Evolutionary conservation across 1,139 yeast genomes (phyloP), one percentile per base, ranked within the genome.

Genomic region (Yamadazyma atlantica): DNA sequence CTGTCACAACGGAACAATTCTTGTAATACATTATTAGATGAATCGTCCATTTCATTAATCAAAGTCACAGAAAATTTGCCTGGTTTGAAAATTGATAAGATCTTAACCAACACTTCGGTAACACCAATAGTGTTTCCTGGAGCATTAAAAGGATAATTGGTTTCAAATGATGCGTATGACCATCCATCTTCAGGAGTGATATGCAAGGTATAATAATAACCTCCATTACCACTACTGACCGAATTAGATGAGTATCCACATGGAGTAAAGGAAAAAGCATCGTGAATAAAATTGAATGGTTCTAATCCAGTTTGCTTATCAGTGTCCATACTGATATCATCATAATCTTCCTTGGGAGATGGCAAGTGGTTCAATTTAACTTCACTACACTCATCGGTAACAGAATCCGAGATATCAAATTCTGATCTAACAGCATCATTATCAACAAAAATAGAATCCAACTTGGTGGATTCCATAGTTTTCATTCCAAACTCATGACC

Each of bases 151-250:
- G 83, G 80, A 35, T 81, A 87, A 58, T 87, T 92, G 14, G 97
- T 82, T 59, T 92, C 97, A 62, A 90, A 92, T 12, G 96, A 86
- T 11, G 97, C 97, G 62, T 92, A 92, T 2, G 96, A 87, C 88
- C 95, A 92, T 22, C 92, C 95, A 14, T 72, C 61, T 60, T 92
- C 97, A 0, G 98, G 98, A 0, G 98, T 92, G 29, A 92, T 86
- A 60, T 92, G 98, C 44, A 90, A 72, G 13, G 97, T 92, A 58
- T 87, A 89, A 66, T 90, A 92, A 58, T 76, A 77, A 17, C 77
- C 76, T 23, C 75, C 75, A 15, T 70, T 75, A 33, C 68, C 64
- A 34, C 65, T 69, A 36, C 85, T 62, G 33, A 88, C 67, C 19
- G 94, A 83, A 61, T 92, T 92, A 35, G 96, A 86, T 2, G 96